phyloP scores from a whole-genome alignment of 108 stramenopile species.

The Fistulifera solaris region DNA sequence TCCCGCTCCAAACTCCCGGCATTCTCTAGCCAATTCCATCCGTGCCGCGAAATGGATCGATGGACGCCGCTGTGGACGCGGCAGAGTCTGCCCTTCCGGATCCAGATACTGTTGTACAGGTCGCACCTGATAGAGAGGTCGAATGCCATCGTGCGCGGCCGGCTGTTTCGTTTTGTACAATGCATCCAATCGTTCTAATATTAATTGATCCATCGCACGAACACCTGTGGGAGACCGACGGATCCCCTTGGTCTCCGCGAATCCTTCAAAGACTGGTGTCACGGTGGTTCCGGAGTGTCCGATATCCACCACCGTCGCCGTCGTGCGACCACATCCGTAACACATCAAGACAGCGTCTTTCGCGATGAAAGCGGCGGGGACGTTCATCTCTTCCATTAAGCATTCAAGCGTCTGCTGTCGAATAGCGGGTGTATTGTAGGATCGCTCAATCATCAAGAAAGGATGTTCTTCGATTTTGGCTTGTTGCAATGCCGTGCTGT shows the following conservation, averaged over 20 bases:
- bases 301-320: slow-evolving; percentile 75
- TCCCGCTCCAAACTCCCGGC: slow-evolving; percentile 61
- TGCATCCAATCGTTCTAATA: slow-evolving; percentile 34
- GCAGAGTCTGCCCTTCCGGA: background rate
- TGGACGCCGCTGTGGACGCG: slow-evolving; percentile 4
- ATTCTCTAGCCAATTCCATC: slow-evolving; percentile 50
- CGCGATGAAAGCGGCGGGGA: slow-evolving; percentile 85
- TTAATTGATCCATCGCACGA: slow-evolving; percentile 46
- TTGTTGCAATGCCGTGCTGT: slow-evolving; percentile 19
- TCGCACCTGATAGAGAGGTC: slow-evolving; percentile 60
- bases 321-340: slow-evolving; percentile 78
- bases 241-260: slow-evolving; percentile 68
- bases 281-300: slow-evolving; percentile 69
- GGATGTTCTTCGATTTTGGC: slow-evolving; percentile 37
- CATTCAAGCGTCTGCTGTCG: slow-evolving; percentile 67
- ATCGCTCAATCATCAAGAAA: slow-evolving; percentile 58
- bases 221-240: slow-evolving; percentile 46
- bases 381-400: slow-evolving; percentile 58
- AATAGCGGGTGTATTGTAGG: slow-evolving; percentile 73
- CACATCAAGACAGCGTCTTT: slow-evolving; percentile 75
- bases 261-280: slow-evolving; percentile 80
- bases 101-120: slow-evolving; percentile 4
- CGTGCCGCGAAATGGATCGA: slow-evolving; percentile 50
- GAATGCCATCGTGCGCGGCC: background rate
- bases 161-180: slow-evolving; percentile 18